Percentiles rank a stretch among this genome's conserved stretches.
Conservation (phyloP, 2,329 filamentous ascomycete species). For the Drechslera avenae region DNA sequence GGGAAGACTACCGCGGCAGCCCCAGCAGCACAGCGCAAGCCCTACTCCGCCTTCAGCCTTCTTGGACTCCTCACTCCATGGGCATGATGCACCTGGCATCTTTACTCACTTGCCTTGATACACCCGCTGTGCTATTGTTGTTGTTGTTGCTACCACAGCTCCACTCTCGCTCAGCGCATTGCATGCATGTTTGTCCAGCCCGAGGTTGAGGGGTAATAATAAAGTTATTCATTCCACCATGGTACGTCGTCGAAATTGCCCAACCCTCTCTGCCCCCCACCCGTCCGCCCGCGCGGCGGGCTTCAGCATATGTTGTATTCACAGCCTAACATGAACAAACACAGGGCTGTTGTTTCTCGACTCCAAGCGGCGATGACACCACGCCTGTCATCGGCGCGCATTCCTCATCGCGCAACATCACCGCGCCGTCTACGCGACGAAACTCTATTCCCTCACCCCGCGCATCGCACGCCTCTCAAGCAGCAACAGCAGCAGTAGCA, state of each 20-base stretch:
- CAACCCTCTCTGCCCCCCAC: neutral
- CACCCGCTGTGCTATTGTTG: conserved; percentile 1
- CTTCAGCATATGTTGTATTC: too few species aligned
- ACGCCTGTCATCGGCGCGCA: conserved; percentile 14
- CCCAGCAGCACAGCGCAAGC: neutral
- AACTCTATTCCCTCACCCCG: conserved; percentile 25
- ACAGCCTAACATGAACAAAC: neutral
- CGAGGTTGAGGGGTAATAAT: conserved; percentile 13
- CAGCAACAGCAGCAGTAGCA: neutral
- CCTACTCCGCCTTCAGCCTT: conserved; percentile 5
- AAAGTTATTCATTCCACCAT: conserved; percentile 20
- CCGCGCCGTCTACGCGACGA: conserved; percentile 30
- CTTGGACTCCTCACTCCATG: neutral
- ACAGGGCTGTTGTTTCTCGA: conserved; percentile 34
- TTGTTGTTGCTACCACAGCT: conserved; percentile 5
- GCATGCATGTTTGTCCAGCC: conserved; percentile 8
- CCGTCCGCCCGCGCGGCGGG: too few species aligned
- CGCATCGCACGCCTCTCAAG: conserved; percentile 28
- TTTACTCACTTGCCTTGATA: neutral
- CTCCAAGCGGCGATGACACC: conserved; percentile 8
- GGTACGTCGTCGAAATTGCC: conserved; percentile 14
- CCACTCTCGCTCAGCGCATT: conserved; percentile 2
- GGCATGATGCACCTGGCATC: conserved; percentile 14
- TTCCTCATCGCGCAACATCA: conserved; percentile 38
- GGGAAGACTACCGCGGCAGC: conserved; percentile 7